Evolutionary conservation across 495 filamentous ascomycete species (phyloP), one percentile per base, ranked within the genome.

Genomic region (Aspergillus taichungensis): DNA sequence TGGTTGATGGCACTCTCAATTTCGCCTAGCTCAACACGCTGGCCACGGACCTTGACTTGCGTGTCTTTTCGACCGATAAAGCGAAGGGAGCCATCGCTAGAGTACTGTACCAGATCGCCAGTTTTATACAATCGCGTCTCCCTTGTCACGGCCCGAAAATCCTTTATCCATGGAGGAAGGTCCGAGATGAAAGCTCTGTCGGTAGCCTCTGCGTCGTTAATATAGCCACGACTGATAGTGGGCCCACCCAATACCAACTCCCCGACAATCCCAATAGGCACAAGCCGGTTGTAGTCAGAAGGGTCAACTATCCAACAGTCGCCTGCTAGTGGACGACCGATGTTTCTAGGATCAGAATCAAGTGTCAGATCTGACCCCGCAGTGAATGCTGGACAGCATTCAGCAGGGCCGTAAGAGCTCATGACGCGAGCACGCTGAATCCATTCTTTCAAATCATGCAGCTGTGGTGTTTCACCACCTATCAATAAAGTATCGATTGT

Each of bases 1-100:
- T 38, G 13, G 10, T 44, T 41, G n/a, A 49, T 10, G 4, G 24
- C 33, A 3, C 27, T 12, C n/a, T 71, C 74, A 11, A 73, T 61
- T 34, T 78, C 75, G 11, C 61, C 71, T 6, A 75, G 44, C 46
- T 77, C 75, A 24, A 77, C 60, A 6, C 71, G 54, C 42, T 74
- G 54, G 10, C 75, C 75, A 9, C 70, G 63, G 35, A 78, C 55
- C 53, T 76, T 74, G 43, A 73, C 56, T 38, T 71, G 66, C 7
- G 52, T 55, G 47, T 76, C 74, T 27, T 38, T 38, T 38, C 36
- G n/a, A 9, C 36, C 36, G 13, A 38, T 18, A 14, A 38, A 38
- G 2, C 9, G 18, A 9, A 38, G 13, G 4, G 42, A 52, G 1
- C 64, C 71, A 33, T 65, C 66, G 0, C 40, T 36, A 37, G 64